phyloP scores from a whole-genome alignment of 2,329 filamentous ascomycete species.

The Cladosporium sp. region DNA sequence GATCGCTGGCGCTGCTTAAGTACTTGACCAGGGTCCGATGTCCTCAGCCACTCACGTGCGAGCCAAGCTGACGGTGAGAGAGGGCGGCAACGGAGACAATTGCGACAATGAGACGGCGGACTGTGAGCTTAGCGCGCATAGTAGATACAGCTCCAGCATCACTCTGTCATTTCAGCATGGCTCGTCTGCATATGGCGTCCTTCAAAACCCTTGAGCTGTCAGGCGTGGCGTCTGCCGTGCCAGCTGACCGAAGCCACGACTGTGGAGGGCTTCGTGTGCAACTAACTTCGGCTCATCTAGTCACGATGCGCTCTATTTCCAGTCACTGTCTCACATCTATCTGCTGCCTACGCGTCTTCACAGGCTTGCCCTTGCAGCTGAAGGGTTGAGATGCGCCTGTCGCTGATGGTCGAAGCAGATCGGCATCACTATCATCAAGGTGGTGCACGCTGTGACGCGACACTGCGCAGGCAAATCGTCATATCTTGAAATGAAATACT shows the following conservation, averaged over 20 bases:
- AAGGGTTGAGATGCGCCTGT: background rate
- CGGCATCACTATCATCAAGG: background rate
- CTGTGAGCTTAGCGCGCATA: too few relatives aligned
- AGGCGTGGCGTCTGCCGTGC: conserved; percentile 8
- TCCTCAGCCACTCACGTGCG: conserved; percentile 10
- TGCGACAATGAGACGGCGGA: background rate
- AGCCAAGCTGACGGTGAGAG: background rate
- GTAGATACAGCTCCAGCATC: too few relatives aligned
- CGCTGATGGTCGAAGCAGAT: background rate
- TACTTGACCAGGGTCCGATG: background rate
- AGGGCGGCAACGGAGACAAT: background rate
- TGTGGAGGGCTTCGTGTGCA: background rate
- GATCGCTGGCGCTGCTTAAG: background rate
- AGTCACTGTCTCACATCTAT: conserved; percentile 6
- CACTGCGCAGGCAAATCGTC: background rate
- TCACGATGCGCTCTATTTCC: conserved; percentile 5
- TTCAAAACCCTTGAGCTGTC: background rate
- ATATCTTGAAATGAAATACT: background rate
- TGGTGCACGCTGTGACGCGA: background rate
- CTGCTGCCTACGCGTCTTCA: background rate
- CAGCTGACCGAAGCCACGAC: conserved; percentile 9
- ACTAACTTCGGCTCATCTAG: background rate
- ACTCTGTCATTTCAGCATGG: background rate
- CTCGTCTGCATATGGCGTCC: background rate
- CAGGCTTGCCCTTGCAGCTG: background rate